A percentile compares a stretch with the other conserved stretches of the same genome.
Evolutionary conservation across 768 basidiomycete genomes (phyloP).

Genomic region (Grammothele lineata): DNA sequence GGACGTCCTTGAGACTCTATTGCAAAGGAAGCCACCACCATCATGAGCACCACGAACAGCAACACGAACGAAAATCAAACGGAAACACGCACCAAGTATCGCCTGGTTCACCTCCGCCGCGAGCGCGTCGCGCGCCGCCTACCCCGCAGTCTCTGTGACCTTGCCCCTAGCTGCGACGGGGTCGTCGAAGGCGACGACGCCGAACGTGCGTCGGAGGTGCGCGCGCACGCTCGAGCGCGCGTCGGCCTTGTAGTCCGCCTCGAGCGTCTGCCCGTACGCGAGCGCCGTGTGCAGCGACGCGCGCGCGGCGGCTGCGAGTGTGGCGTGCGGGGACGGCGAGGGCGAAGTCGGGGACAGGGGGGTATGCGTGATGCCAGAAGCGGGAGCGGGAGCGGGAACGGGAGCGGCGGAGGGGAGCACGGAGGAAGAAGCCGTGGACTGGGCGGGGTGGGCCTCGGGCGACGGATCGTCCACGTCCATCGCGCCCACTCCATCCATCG

Average conservation of each 20-base stretch:
- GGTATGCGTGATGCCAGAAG: too few relatives aligned
- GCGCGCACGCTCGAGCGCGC: slow-evolving; percentile 57
- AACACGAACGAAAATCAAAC: neutral
- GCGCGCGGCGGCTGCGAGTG: slow-evolving; percentile 30
- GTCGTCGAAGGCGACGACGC: slow-evolving; percentile 76
- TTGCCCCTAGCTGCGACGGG: slow-evolving; percentile 64
- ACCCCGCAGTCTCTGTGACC: slow-evolving; percentile 63
- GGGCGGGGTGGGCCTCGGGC: slow-evolving; percentile 22
- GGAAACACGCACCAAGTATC: slow-evolving; percentile 60
- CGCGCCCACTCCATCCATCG: slow-evolving; percentile 35
- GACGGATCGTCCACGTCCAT: slow-evolving; percentile 61
- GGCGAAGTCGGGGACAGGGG: slow-evolving; percentile 6
- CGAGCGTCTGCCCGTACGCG: slow-evolving; percentile 67
- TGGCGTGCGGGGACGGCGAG: slow-evolving; percentile 18
- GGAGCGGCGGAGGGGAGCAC: slow-evolving; percentile 12
- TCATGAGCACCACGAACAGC: too few relatives aligned
- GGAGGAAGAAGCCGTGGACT: slow-evolving; percentile 2
- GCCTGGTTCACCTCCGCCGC: slow-evolving; percentile 78
- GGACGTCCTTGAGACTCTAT: slow-evolving; percentile 81
- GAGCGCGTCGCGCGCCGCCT: slow-evolving; percentile 58
- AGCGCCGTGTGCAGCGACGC: slow-evolving; percentile 62
- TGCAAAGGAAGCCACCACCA: slow-evolving; percentile 1
- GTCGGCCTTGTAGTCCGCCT: slow-evolving; percentile 64
- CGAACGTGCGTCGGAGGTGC: slow-evolving; percentile 70
- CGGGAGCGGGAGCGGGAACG: too few relatives aligned